Percentiles rank a stretch among this genome's conserved stretches.
Evolutionary conservation across 169 alveolate species (phyloP).

Genomic region (Neospora caninum): DNA sequence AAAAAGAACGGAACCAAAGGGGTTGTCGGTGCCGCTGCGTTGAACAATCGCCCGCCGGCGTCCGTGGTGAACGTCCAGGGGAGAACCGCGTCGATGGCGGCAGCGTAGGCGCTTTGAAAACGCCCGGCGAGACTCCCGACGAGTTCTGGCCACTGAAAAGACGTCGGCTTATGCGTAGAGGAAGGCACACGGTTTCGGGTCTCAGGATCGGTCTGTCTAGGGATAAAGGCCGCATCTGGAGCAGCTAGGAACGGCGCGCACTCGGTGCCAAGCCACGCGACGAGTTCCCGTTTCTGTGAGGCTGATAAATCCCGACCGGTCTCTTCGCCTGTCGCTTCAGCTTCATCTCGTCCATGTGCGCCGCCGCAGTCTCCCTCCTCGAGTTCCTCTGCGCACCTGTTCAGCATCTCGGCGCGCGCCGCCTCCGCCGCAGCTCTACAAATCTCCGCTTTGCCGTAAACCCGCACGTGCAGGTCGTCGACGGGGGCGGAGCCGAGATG

Average conservation of each 20-base stretch:
- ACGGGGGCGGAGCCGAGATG: conserved; percentile 12
- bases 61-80: conserved; percentile 14
- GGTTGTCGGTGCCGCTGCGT: background rate
- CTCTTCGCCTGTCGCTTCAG: background rate
- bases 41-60: background rate
- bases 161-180: too few relatives aligned
- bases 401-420: background rate
- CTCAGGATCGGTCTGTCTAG: too few relatives aligned
- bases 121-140: background rate
- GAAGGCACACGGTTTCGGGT: too few relatives aligned
- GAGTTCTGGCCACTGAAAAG: background rate
- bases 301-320: background rate
- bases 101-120: background rate
- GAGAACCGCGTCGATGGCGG: background rate
- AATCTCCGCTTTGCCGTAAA: background rate
- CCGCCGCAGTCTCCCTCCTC: too few relatives aligned
- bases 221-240: background rate
- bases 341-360: background rate
- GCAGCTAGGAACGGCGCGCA: background rate
- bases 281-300: background rate
- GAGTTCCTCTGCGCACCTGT: too few relatives aligned
- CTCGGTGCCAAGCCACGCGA: background rate
- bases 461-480: background rate
- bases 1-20: background rate
- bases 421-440: background rate